Conservation (phyloP, 2,329 filamentous ascomycete genomes). For the Colletotrichum chlorophyti region DNA sequence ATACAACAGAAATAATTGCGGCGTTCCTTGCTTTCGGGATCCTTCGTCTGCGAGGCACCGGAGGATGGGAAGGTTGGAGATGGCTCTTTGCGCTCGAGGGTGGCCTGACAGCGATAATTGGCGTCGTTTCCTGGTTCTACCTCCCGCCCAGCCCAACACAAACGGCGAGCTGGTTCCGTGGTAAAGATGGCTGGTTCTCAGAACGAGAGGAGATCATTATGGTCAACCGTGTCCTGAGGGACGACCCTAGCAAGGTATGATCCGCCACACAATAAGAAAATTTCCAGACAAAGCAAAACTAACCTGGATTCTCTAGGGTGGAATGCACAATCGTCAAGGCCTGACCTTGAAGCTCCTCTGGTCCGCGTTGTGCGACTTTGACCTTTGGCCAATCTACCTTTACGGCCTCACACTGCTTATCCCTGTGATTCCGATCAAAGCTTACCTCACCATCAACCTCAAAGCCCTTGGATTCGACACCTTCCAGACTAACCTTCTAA, state of each 20-base stretch:
- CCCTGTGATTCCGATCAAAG: conserved; percentile 32
- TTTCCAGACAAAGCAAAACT: too few relatives aligned
- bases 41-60: conserved; percentile 54
- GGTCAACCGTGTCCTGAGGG: conserved; percentile 59
- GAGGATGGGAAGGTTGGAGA: conserved; percentile 60
- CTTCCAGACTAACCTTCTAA: conserved; percentile 60
- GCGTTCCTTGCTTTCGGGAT: conserved; percentile 62
- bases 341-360: conserved; percentile 53
- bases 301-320: conserved; percentile 36
- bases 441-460: conserved; percentile 58
- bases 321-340: conserved; percentile 61
- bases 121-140: conserved; percentile 46
- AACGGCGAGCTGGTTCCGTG: conserved; percentile 61
- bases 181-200: conserved; percentile 62
- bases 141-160: conserved; percentile 64
- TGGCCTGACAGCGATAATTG: conserved; percentile 52
- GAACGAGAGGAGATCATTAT: conserved; percentile 68
- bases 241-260: conserved; percentile 31
- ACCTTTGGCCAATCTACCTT: conserved; percentile 61
- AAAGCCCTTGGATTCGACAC: conserved; percentile 56
- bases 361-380: conserved; percentile 56
- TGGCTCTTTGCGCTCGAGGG: conserved; percentile 56
- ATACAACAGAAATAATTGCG: conserved; percentile 54
- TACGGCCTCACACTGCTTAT: conserved; percentile 42
- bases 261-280: fast-evolving